Evolutionary conservation across 2,329 filamentous ascomycete species (phyloP).

Genomic region (Orbilia ellipsospora): DNA sequence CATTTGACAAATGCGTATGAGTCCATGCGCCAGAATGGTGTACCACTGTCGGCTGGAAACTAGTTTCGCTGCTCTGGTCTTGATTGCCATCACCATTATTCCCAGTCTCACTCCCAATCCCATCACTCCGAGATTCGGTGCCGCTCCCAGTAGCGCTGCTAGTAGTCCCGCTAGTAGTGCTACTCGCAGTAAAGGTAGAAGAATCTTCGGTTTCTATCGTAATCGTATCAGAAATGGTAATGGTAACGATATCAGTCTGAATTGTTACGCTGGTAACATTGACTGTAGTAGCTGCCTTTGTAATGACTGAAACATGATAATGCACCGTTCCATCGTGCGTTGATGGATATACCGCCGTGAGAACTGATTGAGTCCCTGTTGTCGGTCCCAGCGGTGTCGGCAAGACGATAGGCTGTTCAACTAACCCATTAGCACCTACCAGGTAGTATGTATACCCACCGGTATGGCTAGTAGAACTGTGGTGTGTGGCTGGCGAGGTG

Average conservation of each 20-base stretch:
- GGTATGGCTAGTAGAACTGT: no score
- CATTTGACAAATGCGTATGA: constrained; percentile 32
- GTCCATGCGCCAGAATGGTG: constrained; percentile 37
- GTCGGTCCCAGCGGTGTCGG: neutral
- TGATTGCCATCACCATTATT: no score
- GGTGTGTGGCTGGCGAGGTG: no score
- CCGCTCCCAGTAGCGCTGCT: no score
- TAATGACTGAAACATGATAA: constrained; percentile 24
- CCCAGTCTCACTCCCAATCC: no score
- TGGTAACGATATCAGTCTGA: constrained; percentile 21
- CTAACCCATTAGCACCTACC: constrained; percentile 19
- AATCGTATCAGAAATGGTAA: constrained; percentile 25
- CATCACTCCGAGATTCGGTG: no score
- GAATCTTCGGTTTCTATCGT: neutral
- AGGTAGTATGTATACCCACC: constrained; percentile 31
- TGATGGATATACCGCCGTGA: constrained; percentile 10
- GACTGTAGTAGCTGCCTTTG: constrained; percentile 24
- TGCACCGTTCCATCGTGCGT: constrained; percentile 32
- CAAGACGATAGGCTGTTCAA: constrained; percentile 6
- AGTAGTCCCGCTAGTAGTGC: neutral
- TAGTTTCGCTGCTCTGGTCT: neutral
- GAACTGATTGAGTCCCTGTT: neutral
- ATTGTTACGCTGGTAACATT: constrained; percentile 18
- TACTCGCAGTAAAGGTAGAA: neutral
- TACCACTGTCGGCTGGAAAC: constrained; percentile 4